Evolutionary conservation across 257 asterid genomes (phyloP).

Genomic region (Jasminum sambac): DNA sequence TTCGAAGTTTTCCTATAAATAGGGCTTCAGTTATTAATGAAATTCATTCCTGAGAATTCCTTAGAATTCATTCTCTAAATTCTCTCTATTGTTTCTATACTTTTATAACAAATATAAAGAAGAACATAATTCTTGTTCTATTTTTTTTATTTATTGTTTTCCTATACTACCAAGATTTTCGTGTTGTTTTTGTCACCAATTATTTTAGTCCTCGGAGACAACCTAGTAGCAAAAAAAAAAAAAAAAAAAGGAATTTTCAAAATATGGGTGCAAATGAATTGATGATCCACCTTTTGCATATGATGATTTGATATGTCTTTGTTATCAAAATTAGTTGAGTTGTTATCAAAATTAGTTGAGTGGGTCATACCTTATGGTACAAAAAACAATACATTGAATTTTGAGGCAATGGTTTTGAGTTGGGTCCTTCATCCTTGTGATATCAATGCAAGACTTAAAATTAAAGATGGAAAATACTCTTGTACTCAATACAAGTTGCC

Average conservation of each 20-base stretch:
- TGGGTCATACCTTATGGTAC: constrained; percentile 21
- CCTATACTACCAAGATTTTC: background rate
- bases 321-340: constrained; percentile 9
- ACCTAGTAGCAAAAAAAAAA: too few species aligned
- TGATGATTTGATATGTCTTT: background rate
- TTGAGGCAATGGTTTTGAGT: background rate
- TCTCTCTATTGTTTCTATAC: too few species aligned
- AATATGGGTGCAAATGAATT: constrained; percentile 15
- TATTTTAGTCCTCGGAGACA: background rate
- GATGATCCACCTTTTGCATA: constrained; percentile 25
- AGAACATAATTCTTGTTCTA: background rate
- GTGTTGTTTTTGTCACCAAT: background rate
- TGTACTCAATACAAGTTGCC: background rate
- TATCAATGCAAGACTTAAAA: background rate
- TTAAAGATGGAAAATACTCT: background rate
- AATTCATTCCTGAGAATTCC: too few species aligned
- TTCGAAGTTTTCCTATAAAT: too few species aligned
- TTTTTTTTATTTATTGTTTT: background rate
- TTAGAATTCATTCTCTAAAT: too few species aligned
- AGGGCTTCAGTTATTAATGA: too few species aligned
- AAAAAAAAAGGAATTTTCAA: background rate
- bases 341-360: constrained; percentile 11
- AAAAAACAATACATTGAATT: constrained; percentile 19
- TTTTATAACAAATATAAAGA: too few species aligned
- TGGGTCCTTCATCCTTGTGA: background rate